Base-by-base conservation (phyloP, 306 rosid species). In the Erythrophleum fordii region DNA sequence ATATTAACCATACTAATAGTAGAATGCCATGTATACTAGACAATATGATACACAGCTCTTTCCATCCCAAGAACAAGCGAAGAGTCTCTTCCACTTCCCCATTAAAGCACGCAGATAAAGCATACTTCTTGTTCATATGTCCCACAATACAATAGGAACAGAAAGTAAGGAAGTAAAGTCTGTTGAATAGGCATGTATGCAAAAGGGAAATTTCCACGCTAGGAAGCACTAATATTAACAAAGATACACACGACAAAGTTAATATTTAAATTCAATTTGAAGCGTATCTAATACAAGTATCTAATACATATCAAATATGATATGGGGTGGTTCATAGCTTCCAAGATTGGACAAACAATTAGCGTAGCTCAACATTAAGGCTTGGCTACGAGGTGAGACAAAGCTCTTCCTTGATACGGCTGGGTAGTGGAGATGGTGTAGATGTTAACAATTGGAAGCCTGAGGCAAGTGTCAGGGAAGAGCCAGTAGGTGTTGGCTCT, bases 371-470 rank as follows among this genome's bases (percentile, higher is more conserved):
- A 78, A 77, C 67, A 76, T 84, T 87, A 3, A 90, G 90, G 77
- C 89, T 89, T 12, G 91, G 84, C 80, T 87, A 48, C 42, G 88
- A 80, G 81, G 81, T 80, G 28, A 92, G 90, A 73, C 88, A 81
- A 58, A 89, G 89, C 79, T 91, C 93, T 49, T 91, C 94, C 83
- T 91, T 91, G 69, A 91, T 80, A 25, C 77, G 90, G 76, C 83
- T 69, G 5, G 90, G 89, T 20, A 89, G 89, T 29, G 88, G 35
- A 1, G 89, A 73, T 4, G 82, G 85, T 46, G 90, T 87, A 2
- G 95, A 93, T 18, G 95, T 87, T 84, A 86, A 73, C 20, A 89
- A 92, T 69, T 86, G 92, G 65, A 91, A 86, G 80, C 85, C 89
- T 35, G 90, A 20, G 18, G 86, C 78, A 58, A 89, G 89, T 8